These are phyloP conservation scores for Metschnikowia orientalis DNA, from an alignment of 805 yeast genomes.

Conservation along the genomic window DNA sequence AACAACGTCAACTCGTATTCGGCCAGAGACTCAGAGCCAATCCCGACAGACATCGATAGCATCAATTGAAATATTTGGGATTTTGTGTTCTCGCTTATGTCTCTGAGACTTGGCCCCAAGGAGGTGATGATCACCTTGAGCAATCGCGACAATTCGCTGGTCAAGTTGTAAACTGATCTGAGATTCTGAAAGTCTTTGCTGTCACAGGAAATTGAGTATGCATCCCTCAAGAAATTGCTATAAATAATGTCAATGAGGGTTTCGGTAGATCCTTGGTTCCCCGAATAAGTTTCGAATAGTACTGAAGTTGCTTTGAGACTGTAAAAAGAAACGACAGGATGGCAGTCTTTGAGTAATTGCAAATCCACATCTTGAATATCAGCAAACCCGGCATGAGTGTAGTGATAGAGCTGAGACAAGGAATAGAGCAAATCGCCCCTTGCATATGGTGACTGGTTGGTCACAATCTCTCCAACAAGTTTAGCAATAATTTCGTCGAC, in stretches of 20 bases:
- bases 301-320: slow-evolving; percentile 56
- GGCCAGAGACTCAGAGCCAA: slow-evolving; percentile 26
- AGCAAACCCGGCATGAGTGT: slow-evolving; percentile 26
- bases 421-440: slow-evolving; percentile 42
- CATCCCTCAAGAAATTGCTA: slow-evolving; percentile 32
- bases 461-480: slow-evolving; percentile 58
- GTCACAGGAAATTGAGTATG: slow-evolving; percentile 34
- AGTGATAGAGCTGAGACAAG: slow-evolving; percentile 27
- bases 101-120: slow-evolving; percentile 37
- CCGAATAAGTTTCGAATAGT: slow-evolving; percentile 52
- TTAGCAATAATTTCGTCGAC: slow-evolving; percentile 25
- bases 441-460: slow-evolving; percentile 56
- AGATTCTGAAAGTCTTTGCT: slow-evolving; percentile 32
- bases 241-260: slow-evolving; percentile 32
- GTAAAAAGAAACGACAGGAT: slow-evolving; percentile 78
- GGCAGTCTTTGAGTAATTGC: slow-evolving; percentile 71
- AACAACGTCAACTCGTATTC: slow-evolving; percentile 26
- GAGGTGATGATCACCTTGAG: slow-evolving; percentile 30
- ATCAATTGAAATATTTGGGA: slow-evolving; percentile 25
- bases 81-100: slow-evolving; percentile 18
- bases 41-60: slow-evolving; percentile 26
- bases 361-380: slow-evolving; percentile 53
- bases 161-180: slow-evolving; percentile 29
- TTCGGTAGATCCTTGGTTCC: slow-evolving; percentile 41
- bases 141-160: slow-evolving; percentile 22